Base-by-base conservation (phyloP, 495 filamentous ascomycete species). In the Hyaloscypha bicolor region DNA sequence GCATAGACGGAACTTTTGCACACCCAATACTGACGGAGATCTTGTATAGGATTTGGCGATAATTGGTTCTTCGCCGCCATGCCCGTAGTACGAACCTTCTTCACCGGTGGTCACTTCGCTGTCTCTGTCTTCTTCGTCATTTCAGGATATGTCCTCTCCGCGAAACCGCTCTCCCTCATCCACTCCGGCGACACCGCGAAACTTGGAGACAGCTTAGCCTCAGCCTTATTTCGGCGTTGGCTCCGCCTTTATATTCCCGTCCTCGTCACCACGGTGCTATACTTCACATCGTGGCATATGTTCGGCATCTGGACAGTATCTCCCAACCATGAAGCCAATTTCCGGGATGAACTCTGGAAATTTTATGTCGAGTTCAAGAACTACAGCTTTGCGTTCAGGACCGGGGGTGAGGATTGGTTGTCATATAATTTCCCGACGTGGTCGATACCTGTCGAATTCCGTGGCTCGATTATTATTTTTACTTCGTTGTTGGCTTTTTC, bases 71-170 rank as follows among this genome's bases (percentile, higher is more conserved):
- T 89, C 56, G 80, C 86, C 60, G 87, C 90, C 71, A 75, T 90
- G 11, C 88, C 88, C 3, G 80, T 87, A 63, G 39, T 90, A 4
- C 83, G 88, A 42, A 76, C 89, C 65, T 72, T 90, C 21, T 79
- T 87, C 55, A 25, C 79, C 33, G 85, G 85, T 6, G 88, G 88
- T 30, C 84, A 85, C 60, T 85, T 88, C 64, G 89, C 59, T 19
- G 88, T 91, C 11, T 81, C 86, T 67, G 83, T 90, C 53, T 91
- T 91, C 80, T 91, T 90, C 75, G 85, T 90, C 60, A 86, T 91
- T 56, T 91, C 88, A 9, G 88, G 88, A 68, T 88, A 90, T 67
- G 87, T 86, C 2, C 78, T 91, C 12, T 88, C 87, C 11, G 82
- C 85, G 60, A 88, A 89, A 66, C 86, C 89, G 0, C 71, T 91